A percentile compares a stretch with the other conserved stretches of the same genome.
These are phyloP conservation scores for Trichosanthes truncata DNA, from an alignment of 306 rosid species.

Conservation along the genomic window DNA sequence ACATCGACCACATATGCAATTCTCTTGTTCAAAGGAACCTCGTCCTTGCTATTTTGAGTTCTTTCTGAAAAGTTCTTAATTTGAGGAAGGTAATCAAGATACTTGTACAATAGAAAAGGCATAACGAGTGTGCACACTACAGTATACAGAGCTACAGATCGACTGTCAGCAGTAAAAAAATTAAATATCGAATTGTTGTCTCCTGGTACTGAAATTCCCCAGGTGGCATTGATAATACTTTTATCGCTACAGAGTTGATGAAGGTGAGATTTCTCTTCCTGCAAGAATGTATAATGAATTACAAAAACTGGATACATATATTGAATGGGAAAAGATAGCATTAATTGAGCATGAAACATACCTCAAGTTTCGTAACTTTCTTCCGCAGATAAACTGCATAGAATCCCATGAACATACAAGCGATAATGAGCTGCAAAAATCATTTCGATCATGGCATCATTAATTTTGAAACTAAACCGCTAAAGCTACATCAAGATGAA, in stretches of 20 bases:
- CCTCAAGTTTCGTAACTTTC: conserved; percentile 58
- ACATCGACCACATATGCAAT: conserved; percentile 86
- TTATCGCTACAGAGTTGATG: conserved; percentile 20
- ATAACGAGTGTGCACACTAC: conserved; percentile 45
- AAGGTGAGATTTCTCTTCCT: conserved; percentile 41
- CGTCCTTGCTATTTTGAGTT: conserved; percentile 55
- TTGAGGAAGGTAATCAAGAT: conserved; percentile 63
- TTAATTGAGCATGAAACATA: conserved; percentile 13
- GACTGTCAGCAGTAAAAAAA: conserved; percentile 34
- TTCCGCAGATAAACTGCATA: conserved; percentile 39
- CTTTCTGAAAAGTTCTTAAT: conserved; percentile 41
- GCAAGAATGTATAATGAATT: conserved; percentile 14
- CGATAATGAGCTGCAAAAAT: conserved; percentile 46
- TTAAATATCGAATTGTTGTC: conserved; percentile 14
- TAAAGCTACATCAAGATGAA: not conserved
- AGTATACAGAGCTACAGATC: conserved; percentile 57
- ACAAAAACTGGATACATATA: not conserved
- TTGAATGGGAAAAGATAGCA: not conserved
- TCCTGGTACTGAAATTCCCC: conserved; percentile 16
- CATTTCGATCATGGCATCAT: not conserved
- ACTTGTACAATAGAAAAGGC: conserved; percentile 69
- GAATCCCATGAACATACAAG: conserved; percentile 40
- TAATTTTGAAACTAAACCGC: not conserved
- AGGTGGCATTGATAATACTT: conserved; percentile 16
- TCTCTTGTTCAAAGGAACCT: conserved; percentile 82